Evolutionary conservation across 768 basidiomycete genomes (phyloP).

Genomic region (Auriscalpium vulgare): DNA sequence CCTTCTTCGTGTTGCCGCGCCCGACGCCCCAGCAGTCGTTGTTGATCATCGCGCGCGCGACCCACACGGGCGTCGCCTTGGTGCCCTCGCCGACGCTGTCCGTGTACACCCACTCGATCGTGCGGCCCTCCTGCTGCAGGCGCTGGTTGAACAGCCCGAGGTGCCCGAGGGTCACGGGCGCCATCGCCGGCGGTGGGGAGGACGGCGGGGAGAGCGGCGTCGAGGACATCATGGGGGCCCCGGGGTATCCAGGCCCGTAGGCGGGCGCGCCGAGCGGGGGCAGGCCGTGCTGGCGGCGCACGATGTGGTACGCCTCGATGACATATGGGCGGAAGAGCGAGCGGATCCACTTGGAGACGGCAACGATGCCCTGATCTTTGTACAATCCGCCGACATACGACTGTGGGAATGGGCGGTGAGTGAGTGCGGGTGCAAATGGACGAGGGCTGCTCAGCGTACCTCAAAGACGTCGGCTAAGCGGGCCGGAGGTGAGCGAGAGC

Average conservation of each 20-base stretch:
- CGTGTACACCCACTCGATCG: conserved; percentile 67
- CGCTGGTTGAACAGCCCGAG: conserved; percentile 77
- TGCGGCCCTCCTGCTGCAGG: conserved; percentile 46
- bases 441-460: conserved; percentile 30
- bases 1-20: conserved; percentile 68
- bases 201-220: conserved; percentile 7
- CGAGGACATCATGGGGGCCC: conserved; percentile 3
- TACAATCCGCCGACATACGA: conserved; percentile 77
- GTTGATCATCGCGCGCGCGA: conserved; percentile 54
- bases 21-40: conserved; percentile 54
- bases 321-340: conserved; percentile 58
- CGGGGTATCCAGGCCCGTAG: conserved; percentile 18
- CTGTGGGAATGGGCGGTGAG: conserved; percentile 34
- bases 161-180: conserved; percentile 42
- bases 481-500: conserved; percentile 3
- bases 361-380: conserved; percentile 56
- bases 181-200: conserved; percentile 2
- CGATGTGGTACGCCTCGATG: conserved; percentile 48
- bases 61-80: conserved; percentile 72
- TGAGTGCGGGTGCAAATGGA: not conserved
- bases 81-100: conserved; percentile 39
- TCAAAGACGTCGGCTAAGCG: conserved; percentile 70
- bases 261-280: conserved; percentile 31
- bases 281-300: conserved; percentile 63
- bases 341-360: conserved; percentile 51